phyloP scores from a whole-genome alignment of 441 rosid genomes.

The Brassica hybrid region DNA sequence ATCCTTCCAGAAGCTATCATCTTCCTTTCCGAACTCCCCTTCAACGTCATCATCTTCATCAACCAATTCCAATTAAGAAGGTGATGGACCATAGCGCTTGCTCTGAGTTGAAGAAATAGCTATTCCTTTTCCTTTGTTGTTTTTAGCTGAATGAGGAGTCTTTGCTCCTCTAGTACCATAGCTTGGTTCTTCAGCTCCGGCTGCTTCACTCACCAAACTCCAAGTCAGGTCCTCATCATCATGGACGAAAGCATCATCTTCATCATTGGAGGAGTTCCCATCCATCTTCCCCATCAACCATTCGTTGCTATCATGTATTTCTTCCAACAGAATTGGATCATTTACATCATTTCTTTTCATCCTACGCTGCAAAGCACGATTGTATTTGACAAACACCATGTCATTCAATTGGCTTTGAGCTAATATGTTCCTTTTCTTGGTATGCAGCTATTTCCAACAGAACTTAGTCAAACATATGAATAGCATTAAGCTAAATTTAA shows the following conservation, averaged over 20 bases:
- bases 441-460: neutral
- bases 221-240: neutral
- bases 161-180: neutral
- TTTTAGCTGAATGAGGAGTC: slow-evolving; percentile 43
- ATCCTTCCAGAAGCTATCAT: too few species aligned
- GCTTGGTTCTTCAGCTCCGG: neutral
- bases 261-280: neutral
- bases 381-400: neutral
- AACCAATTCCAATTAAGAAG: neutral
- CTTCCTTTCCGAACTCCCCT: too few species aligned
- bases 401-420: neutral
- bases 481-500: too few species aligned
- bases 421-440: neutral
- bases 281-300: neutral
- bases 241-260: neutral
- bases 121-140: neutral
- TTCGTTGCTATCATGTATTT: neutral
- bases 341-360: neutral
- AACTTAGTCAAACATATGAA: neutral
- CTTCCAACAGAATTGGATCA: neutral
- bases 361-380: neutral
- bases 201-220: neutral
- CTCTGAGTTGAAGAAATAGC: neutral
- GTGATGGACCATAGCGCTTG: neutral
- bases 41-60: neutral